Evolutionary conservation across 1,284 basidiomycete genomes (phyloP).

Genomic region (Cryptococcus neoformans): DNA sequence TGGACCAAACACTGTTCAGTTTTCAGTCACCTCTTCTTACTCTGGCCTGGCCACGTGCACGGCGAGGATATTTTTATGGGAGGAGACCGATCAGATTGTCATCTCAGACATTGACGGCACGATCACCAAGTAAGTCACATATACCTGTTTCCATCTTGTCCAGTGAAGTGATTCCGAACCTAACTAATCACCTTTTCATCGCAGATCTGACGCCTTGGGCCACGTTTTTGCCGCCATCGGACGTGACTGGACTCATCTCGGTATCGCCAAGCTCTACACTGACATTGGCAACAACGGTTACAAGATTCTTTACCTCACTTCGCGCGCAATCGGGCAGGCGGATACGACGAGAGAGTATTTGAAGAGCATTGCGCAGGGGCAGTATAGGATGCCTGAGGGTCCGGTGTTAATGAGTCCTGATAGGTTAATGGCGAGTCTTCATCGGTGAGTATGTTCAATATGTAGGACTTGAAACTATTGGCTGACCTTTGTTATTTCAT

Average conservation of each 20-base stretch:
- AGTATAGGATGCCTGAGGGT: conserved; percentile 93
- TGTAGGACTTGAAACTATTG: not conserved
- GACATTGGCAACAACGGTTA: conserved; percentile 96
- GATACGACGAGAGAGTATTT: conserved; percentile 96
- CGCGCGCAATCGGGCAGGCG: conserved; percentile 95
- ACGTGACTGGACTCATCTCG: conserved; percentile 98
- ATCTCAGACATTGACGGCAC: conserved; percentile 99
- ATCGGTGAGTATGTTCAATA: conserved; percentile 62
- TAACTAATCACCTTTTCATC: conserved; percentile 1
- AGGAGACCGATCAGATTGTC: conserved; percentile 81
- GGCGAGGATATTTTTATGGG: conserved; percentile 95
- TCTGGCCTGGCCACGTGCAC: conserved; percentile 83
- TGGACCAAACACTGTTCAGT: conserved; percentile 90
- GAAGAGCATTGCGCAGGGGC: conserved; percentile 90
- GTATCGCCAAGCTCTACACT: conserved; percentile 97
- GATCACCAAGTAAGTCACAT: conserved; percentile 79
- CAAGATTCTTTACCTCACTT: conserved; percentile 98
- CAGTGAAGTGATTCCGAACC: no score
- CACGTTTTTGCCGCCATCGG: conserved; percentile 99
- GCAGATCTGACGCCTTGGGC: conserved; percentile 91
- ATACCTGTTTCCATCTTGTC: no score
- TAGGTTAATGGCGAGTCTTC: conserved; percentile 87
- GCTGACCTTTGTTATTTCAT: not conserved
- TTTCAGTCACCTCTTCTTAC: conserved; percentile 79
- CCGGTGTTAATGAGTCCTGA: conserved; percentile 99